Evolutionary conservation across 139 green algal species (phyloP), one percentile per base, ranked within the genome.

Genomic region (Zygnema cylindricum): DNA sequence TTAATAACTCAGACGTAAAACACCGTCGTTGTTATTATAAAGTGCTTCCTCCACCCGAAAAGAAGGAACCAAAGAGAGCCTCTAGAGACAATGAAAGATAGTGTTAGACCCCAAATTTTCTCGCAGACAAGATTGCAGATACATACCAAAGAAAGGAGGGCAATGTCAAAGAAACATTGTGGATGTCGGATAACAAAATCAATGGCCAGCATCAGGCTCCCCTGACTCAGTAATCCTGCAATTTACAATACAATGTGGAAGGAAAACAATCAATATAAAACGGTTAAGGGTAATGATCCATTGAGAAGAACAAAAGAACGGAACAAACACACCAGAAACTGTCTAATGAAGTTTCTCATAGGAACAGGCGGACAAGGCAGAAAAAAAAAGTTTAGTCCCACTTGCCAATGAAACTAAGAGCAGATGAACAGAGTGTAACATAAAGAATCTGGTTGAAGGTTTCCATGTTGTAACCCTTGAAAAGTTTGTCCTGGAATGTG

Each of bases 401-500:
- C n/a, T n/a, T n/a, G 90, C 88, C 84, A 35, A 89, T 32, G 11
- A 78, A 43, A 16, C 85, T 91, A 35, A 92, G 33, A 22, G 63
- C 69, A 0, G 94, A 93, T 1, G 93, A 96, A 88, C 92, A 95
- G 55, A 92, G 23, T 40, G 92, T 94, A 1, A 97, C 93, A 88
- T 95, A 98, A 22, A 98, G 92, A 69, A 96, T 95, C 90, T 99
- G 92, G 69, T 93, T 94, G 49, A 89, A 94, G 38, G 95, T 97
- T 35, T 95, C 97, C 97, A 99, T 99, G 35, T 96, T 89, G 90
- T 96, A 97, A 41, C 97, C 97, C 85, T 94, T 96, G 92, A 98
- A 99, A 54, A 99, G 94, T 83, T 94, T 94, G 91, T 98, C 97
- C 93, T 99, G 97, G 88, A 98, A 99, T 16, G 96, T 99, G 54